Conservation (phyloP, 2,329 filamentous ascomycete species). For the Curvularia hawaiiensis region DNA sequence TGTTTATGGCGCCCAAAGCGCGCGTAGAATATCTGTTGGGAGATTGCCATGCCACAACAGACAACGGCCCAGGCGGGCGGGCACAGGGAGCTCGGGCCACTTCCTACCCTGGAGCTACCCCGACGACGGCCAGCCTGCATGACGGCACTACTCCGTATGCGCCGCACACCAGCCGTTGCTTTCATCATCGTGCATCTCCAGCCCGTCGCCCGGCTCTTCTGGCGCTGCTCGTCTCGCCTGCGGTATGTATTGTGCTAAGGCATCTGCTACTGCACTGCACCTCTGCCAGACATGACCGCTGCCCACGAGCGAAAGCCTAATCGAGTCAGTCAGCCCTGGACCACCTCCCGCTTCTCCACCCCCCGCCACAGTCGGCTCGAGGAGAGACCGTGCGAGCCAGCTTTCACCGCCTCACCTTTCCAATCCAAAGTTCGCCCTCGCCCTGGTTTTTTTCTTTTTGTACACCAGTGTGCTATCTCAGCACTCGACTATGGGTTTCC, state of each 20-base stretch:
- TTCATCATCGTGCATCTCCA: conserved; percentile 8
- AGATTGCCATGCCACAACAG: conserved; percentile 22
- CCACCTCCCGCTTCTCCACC: neutral
- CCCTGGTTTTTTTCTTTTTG: neutral
- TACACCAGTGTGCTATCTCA: neutral
- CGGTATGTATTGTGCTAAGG: neutral
- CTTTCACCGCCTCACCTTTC: neutral
- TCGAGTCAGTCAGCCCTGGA: conserved; percentile 1
- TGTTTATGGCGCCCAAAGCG: conserved; percentile 6
- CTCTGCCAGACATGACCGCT: neutral
- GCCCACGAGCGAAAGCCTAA: neutral
- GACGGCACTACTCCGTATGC: conserved; percentile 14
- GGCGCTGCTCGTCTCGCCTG: neutral
- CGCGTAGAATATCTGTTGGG: conserved; percentile 20
- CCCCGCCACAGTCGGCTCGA: neutral
- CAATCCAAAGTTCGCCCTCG: neutral
- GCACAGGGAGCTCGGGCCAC: conserved; percentile 20
- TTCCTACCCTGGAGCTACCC: conserved; percentile 8
- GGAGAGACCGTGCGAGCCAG: neutral
- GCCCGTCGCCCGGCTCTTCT: conserved; percentile 2
- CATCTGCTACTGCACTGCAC: neutral
- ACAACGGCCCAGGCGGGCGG: conserved; percentile 10
- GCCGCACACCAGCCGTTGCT: conserved; percentile 13
- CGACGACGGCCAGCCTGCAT: conserved; percentile 1
- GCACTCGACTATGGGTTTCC: neutral